Percentiles rank a stretch among this genome's conserved stretches.
phyloP scores from a whole-genome alignment of 2,329 filamentous ascomycete genomes.

The Exophiala mesophila region DNA sequence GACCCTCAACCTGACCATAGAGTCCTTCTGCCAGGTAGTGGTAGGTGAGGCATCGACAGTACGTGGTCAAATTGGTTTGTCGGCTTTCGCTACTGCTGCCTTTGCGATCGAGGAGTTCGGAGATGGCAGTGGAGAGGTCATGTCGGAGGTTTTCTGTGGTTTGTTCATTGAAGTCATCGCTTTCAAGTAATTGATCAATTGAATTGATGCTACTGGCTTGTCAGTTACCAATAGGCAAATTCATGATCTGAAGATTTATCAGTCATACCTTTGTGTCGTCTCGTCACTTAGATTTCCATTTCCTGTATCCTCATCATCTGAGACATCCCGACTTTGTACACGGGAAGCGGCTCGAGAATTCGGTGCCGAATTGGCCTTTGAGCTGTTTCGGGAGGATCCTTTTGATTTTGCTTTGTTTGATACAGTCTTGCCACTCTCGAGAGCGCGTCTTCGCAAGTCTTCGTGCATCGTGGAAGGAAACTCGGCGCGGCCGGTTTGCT shows the following conservation, averaged over 20 bases:
- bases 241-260: constrained; percentile 4
- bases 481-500: not conserved
- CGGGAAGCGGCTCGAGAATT: constrained; percentile 52
- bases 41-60: constrained; percentile 61
- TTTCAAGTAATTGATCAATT: constrained; percentile 60
- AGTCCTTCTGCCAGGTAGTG: constrained; percentile 63
- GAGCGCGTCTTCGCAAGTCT: constrained; percentile 50
- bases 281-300: constrained; percentile 52
- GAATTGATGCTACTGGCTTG: constrained; percentile 50
- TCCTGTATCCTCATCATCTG: constrained; percentile 53
- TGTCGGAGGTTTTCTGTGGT: constrained; percentile 55
- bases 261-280: constrained; percentile 52
- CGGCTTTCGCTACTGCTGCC: constrained; percentile 68
- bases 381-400: constrained; percentile 49
- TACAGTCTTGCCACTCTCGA: constrained; percentile 61
- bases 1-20: constrained; percentile 53
- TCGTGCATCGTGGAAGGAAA: constrained; percentile 39
- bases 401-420: constrained; percentile 55
- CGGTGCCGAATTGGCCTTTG: constrained; percentile 48
- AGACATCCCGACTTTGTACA: constrained; percentile 50
- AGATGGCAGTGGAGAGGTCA: constrained; percentile 60
- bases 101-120: constrained; percentile 71
- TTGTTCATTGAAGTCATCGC: constrained; percentile 49
- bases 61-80: constrained; percentile 58
- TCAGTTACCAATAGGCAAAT: constrained; percentile 4